Evolutionary conservation across 139 green algal species (phyloP).

Genomic region (Zygnema circumcarinatum): DNA sequence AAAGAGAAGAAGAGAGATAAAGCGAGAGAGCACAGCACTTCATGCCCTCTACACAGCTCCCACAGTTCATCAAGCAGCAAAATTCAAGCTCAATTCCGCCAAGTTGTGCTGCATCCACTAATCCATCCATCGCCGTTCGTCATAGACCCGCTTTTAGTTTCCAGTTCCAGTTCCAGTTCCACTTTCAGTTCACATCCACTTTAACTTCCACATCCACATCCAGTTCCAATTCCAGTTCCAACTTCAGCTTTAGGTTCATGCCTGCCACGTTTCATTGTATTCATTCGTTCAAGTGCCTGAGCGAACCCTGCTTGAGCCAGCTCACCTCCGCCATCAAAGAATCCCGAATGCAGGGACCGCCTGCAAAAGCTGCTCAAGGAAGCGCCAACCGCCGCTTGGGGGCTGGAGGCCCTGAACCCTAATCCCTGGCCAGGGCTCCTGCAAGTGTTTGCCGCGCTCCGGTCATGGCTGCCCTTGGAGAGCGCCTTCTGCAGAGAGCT

Average conservation of each 20-base stretch:
- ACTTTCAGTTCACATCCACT: background rate
- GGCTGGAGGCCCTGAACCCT: background rate
- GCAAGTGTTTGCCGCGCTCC: too few relatives aligned
- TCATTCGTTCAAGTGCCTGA: too few relatives aligned
- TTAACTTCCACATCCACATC: background rate
- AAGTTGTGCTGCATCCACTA: too few relatives aligned
- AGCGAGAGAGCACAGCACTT: background rate
- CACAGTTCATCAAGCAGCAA: background rate
- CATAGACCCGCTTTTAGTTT: too few relatives aligned
- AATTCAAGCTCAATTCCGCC: background rate
- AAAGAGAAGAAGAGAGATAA: background rate
- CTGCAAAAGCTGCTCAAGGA: background rate
- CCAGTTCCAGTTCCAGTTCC: background rate
- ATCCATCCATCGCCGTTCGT: too few relatives aligned
- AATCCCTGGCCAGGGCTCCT: too few relatives aligned
- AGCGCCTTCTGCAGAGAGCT: background rate
- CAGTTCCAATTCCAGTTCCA: background rate
- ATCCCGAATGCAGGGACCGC: background rate
- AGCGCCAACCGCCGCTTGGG: background rate
- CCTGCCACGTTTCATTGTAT: too few relatives aligned
- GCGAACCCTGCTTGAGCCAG: background rate
- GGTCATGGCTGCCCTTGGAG: background rate
- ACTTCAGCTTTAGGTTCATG: too few relatives aligned
- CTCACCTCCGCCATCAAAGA: background rate
- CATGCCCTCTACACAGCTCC: background rate